Evolutionary conservation across 2,329 filamentous ascomycete species (phyloP).

Genomic region (Sporothrix brunneoviolacea): DNA sequence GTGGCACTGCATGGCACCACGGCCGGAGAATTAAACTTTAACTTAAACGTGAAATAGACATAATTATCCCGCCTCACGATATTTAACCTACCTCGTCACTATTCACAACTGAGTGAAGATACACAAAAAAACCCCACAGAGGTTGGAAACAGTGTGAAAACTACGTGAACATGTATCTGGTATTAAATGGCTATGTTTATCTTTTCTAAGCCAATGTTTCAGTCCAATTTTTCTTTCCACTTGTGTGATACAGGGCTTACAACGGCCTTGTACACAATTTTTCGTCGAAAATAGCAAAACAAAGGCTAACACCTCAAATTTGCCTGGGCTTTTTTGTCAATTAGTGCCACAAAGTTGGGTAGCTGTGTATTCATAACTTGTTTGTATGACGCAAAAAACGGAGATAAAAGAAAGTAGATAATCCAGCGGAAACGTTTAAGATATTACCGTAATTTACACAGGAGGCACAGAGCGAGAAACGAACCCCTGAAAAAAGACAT

Average conservation of each 20-base stretch:
- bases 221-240: conserved; percentile 3
- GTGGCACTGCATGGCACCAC: conserved; percentile 12
- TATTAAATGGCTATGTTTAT: background rate
- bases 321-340: too few relatives aligned
- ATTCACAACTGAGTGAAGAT: conserved; percentile 4
- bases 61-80: background rate
- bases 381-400: background rate
- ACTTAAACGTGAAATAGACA: conserved; percentile 1
- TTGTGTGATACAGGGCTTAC: conserved; percentile 3
- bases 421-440: too few relatives aligned
- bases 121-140: background rate
- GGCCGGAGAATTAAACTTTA: conserved; percentile 9
- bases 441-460: too few relatives aligned
- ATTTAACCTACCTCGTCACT: background rate
- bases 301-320: too few relatives aligned
- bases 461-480: background rate
- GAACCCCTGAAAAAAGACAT: background rate
- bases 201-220: conserved; percentile 10
- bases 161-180: background rate
- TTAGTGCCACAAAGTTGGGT: too few relatives aligned
- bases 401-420: too few relatives aligned
- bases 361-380: too few relatives aligned
- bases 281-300: too few relatives aligned
- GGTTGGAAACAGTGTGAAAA: background rate
- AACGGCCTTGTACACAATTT: background rate